Base-by-base conservation (phyloP, 768 basidiomycete genomes). In the Zangia roseola region DNA sequence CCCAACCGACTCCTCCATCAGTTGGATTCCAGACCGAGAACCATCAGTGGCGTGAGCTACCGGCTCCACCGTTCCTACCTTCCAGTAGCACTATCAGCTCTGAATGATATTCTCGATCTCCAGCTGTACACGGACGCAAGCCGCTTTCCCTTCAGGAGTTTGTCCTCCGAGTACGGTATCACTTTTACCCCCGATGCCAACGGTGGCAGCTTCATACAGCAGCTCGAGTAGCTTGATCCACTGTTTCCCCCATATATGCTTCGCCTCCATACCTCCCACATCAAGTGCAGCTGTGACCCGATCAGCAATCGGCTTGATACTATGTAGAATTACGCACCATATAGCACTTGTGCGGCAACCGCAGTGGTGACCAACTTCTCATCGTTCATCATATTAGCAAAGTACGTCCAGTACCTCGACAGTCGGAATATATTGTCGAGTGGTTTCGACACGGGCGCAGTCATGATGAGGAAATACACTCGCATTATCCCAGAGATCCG, bases 401-500 rank as follows among this genome's bases (percentile, higher is more conserved):
- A 77, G 76, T 85, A 91, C 9, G 73, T 71, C 90, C 90, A 93
- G 53, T 75, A 80, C 45, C 83, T 72, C 2, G 85, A 77, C 25
- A 80, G 60, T 58, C 81, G 81, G 63, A 84, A 88, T 69, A 79
- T 70, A 21, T 60, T 61, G 37, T 60, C 54, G 1, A 56, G 44
- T 12, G 45, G 81, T 68, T 49, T 86, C 54, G 13, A 77, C 2
- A 70, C 67, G 6, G 69, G 70, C 4, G 68, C 57, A 14, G 54
- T 47, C 53, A 93, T 63, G 40, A 94, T 79, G 17, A 82, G 74
- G 63, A 91, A 91, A 71, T 95, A 97, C 20, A 97, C 82, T 25
- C 94, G 80, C 79, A 94, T 80, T 26, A 91, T 78, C 9, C 92
- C 92, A 25, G 81, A 71, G 40, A 94, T 72, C 20, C 94, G 82